phyloP scores from a whole-genome alignment of 2,329 filamentous ascomycete species.

The Calonectria pauciramosa region DNA sequence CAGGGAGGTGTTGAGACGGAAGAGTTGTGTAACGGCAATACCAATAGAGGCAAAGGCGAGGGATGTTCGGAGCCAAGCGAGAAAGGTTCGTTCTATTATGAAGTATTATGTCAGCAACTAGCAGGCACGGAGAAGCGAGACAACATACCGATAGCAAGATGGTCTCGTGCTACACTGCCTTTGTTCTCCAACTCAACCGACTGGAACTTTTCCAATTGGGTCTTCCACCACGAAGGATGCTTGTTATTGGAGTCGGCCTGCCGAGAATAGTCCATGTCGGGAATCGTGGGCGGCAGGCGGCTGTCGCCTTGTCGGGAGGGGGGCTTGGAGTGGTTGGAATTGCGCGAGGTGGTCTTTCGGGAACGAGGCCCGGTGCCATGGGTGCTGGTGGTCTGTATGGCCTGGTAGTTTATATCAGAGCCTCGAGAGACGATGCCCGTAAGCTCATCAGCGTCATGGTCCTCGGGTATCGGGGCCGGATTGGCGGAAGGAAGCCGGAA shows the following conservation, averaged over 20 bases:
- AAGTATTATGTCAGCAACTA: conserved; percentile 16
- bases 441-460: conserved; percentile 55
- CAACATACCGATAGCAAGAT: conserved; percentile 78
- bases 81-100: conserved; percentile 80
- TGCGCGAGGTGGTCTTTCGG: conserved; percentile 31
- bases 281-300: conserved; percentile 7
- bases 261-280: conserved; percentile 31
- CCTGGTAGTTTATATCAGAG: conserved; percentile 56
- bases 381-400: conserved; percentile 47
- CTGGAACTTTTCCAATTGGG: conserved; percentile 62
- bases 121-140: not conserved
- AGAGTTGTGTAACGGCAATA: conserved; percentile 86
- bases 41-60: conserved; percentile 87
- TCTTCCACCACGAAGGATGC: conserved; percentile 64
- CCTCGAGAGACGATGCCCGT: conserved; percentile 56
- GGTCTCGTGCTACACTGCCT: conserved; percentile 85
- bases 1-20: conserved; percentile 82
- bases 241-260: conserved; percentile 40
- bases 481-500: conserved; percentile 29
- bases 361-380: conserved; percentile 29
- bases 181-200: conserved; percentile 87
- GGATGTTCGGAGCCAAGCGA: conserved; percentile 87
- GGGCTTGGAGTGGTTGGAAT: conserved; percentile 24
- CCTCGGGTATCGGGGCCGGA: conserved; percentile 37
- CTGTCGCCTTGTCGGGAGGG: conserved; percentile 27